Conservation (phyloP, 202 grass and related monocot genomes). For the Sporobolus alterniflorus region DNA sequence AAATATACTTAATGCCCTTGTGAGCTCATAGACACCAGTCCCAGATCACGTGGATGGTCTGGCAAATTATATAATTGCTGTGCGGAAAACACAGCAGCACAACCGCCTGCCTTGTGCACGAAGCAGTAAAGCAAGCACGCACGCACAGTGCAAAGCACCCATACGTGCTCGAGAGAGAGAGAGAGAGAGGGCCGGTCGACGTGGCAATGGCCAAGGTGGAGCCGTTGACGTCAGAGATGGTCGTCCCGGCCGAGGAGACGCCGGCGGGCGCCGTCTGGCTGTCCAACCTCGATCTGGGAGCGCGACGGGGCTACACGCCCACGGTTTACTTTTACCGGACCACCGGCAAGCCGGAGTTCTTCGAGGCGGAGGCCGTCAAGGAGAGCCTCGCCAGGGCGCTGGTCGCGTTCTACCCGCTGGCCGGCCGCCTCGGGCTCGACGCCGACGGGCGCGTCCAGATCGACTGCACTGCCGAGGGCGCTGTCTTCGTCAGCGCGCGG, state of each 20-base stretch:
- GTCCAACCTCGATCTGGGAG: conserved; percentile 55
- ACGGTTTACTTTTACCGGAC: conserved; percentile 65
- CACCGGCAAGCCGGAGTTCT: conserved; percentile 33
- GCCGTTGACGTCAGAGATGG: conserved; percentile 41
- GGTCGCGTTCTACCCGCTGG: conserved; percentile 62
- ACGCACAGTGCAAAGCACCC: background rate
- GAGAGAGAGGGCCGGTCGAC: too few relatives aligned
- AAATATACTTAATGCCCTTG: too few relatives aligned
- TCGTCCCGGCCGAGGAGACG: conserved; percentile 58
- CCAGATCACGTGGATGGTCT: too few relatives aligned
- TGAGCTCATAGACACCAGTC: too few relatives aligned
- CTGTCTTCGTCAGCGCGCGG: conserved; percentile 44
- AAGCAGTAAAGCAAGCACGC: background rate
- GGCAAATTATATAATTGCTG: too few relatives aligned
- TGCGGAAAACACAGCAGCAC: background rate
- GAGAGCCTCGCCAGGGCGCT: conserved; percentile 52
- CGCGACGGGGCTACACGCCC: conserved; percentile 49
- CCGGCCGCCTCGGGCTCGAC: conserved; percentile 52
- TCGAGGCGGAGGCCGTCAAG: conserved; percentile 21
- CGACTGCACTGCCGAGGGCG: conserved; percentile 54
- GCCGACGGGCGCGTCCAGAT: conserved; percentile 38
- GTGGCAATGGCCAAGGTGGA: conserved; percentile 17
- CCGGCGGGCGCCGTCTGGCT: conserved; percentile 44
- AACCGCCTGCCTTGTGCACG: background rate
- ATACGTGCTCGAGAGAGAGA: too few relatives aligned